phyloP scores from a whole-genome alignment of 2,329 filamentous ascomycete genomes.

The Lachnellula subtilissima region DNA sequence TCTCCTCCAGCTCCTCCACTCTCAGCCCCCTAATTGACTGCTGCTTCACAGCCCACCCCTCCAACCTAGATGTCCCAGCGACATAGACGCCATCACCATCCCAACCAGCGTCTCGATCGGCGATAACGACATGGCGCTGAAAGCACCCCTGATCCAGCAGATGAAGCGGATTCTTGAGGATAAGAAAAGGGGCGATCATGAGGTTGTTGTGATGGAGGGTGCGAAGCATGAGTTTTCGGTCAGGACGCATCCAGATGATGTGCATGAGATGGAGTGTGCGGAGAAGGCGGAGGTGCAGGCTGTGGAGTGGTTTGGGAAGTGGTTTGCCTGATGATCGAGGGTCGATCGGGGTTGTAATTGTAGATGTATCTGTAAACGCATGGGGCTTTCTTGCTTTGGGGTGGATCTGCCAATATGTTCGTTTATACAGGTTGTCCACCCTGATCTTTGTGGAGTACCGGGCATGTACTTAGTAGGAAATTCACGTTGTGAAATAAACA shows the following conservation, averaged over 20 bases:
- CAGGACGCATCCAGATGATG: constrained; percentile 32
- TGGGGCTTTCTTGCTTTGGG: too few species aligned
- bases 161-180: constrained; percentile 28
- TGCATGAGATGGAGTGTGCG: constrained; percentile 30
- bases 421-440: too few species aligned
- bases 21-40: constrained; percentile 41
- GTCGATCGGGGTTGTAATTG: background rate
- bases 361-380: too few species aligned
- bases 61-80: constrained; percentile 42
- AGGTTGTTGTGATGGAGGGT: constrained; percentile 33
- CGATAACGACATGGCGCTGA: constrained; percentile 40
- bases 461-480: too few species aligned
- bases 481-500: too few species aligned
- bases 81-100: constrained; percentile 38
- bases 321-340: constrained; percentile 3
- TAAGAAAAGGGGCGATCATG: constrained; percentile 21
- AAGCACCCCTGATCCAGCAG: constrained; percentile 20
- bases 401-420: too few species aligned
- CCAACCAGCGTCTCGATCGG: constrained; percentile 45
- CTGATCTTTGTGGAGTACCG: too few species aligned
- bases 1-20: constrained; percentile 3
- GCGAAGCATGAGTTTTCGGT: constrained; percentile 40
- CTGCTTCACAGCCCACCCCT: constrained; percentile 50
- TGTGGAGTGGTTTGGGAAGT: constrained; percentile 33
- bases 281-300: constrained; percentile 36